phyloP scores from a whole-genome alignment of 2,329 filamentous ascomycete genomes.

The Ceratocystis smalleyi region DNA sequence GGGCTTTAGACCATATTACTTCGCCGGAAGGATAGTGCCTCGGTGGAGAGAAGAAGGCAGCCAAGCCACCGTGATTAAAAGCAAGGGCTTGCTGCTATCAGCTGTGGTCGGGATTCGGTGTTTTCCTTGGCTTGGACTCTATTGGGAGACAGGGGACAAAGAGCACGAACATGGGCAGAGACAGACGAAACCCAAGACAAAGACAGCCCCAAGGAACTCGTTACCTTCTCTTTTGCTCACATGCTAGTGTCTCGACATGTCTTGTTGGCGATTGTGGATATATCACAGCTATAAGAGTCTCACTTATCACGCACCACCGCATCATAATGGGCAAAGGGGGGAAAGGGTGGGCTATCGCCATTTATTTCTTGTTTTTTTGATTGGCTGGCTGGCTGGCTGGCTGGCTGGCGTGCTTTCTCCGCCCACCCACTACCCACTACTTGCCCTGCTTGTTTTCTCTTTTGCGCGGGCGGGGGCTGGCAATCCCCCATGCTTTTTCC shows the following conservation, averaged over 20 bases:
- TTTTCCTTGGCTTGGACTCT: not conserved
- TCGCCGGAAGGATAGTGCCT: too few species aligned
- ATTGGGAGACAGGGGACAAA: not conserved
- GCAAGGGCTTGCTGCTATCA: too few species aligned
- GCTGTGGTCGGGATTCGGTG: not conserved
- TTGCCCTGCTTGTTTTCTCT: not conserved
- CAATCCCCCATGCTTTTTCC: not conserved
- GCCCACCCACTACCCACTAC: too few species aligned
- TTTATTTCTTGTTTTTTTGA: not conserved
- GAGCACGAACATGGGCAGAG: not conserved
- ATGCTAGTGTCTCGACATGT: too few species aligned
- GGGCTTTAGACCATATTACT: too few species aligned
- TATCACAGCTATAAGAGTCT: too few species aligned
- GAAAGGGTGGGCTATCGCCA: not conserved
- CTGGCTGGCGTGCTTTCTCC: too few species aligned
- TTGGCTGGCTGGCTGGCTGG: too few species aligned
- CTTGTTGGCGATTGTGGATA: too few species aligned
- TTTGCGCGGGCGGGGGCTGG: not conserved
- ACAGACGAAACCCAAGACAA: not conserved
- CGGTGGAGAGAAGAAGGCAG: not conserved
- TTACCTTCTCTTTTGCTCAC: not conserved
- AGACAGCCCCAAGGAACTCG: not conserved
- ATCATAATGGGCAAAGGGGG: too few species aligned
- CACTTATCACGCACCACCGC: too few species aligned
- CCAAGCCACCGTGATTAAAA: too few species aligned